Base-by-base conservation (phyloP, 2,329 filamentous ascomycete species). In the Venturia oleaginea region DNA sequence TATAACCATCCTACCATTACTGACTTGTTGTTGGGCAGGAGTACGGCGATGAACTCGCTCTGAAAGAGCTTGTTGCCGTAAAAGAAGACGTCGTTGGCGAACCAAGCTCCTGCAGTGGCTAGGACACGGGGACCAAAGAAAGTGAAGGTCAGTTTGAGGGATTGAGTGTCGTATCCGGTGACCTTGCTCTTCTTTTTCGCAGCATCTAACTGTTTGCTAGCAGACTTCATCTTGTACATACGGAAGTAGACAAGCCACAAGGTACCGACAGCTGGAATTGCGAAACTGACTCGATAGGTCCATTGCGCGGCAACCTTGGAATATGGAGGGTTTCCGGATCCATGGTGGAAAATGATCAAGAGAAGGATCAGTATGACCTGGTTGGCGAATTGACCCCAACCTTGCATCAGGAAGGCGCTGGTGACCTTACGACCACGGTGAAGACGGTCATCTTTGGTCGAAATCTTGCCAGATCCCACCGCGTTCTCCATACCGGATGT, bases 1-100 rank as follows among this genome's bases (percentile, higher is more conserved):
- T 92, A 97, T 59, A 91, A 81, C 93, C 93, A 97, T 66, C 84
- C 87, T 40, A 87, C 87, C 85, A 96, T 89, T 74, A 97, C 84
- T 8, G 89, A 91, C 42, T 80, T 77, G 68, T 85, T 84, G 68
- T 83, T 77, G 63, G 86, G 82, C 64, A 87, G 89, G 69, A 97
- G 87, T 72, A 94, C 89, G 38, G 80, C 80, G 78, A 97, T 96
- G 79, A 97, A 97, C 74, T 93, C 85, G 67, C 84, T 85, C 79
- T 96, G 92, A 84, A 97, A 97, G 63, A 97, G 87, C 83, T 96
- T 97, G 87, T 96, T 97, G 70, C 93, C 93, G 80, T 97, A 97
- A 82, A 97, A 97, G 83, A 97, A 97, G 69, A 97, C 89, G 73
- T 97, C 93, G 76, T 97, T 97, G 79, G 88, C 90, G 77, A 93